Conservation (phyloP, 768 basidiomycete genomes). For the Suillus weaverae region DNA sequence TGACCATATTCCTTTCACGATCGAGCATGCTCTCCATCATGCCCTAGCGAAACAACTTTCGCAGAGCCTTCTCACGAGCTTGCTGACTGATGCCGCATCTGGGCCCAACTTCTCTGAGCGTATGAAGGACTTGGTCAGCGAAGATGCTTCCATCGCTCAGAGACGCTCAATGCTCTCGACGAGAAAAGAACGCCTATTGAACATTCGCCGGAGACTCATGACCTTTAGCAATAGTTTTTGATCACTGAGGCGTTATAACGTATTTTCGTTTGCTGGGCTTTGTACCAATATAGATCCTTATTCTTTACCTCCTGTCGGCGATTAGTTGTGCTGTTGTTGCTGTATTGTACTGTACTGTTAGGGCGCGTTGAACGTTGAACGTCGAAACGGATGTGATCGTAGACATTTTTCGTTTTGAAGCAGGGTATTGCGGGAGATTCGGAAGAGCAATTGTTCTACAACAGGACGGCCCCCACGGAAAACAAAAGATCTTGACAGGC, state of each 20-base stretch:
- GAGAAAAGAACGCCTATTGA: constrained; percentile 37
- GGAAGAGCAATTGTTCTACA: neutral
- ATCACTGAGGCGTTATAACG: neutral
- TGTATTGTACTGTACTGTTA: neutral
- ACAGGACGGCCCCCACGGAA: too few relatives aligned
- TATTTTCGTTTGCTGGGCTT: neutral
- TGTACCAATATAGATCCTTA: neutral
- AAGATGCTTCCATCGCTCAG: constrained; percentile 41
- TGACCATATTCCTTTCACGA: constrained; percentile 52
- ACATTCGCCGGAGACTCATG: constrained; percentile 37
- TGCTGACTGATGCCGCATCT: constrained; percentile 25
- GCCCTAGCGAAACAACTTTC: constrained; percentile 38
- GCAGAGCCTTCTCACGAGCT: constrained; percentile 33
- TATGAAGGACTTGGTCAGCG: constrained; percentile 43
- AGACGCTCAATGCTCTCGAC: constrained; percentile 36
- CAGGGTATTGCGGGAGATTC: neutral
- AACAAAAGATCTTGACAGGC: neutral
- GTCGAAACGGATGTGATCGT: constrained; percentile 8
- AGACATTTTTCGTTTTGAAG: neutral
- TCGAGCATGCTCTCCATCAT: constrained; percentile 47
- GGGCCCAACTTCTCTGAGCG: constrained; percentile 23
- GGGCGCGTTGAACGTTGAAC: too few relatives aligned
- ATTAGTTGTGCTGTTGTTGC: neutral
- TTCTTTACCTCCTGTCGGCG: neutral
- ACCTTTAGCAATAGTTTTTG: constrained; percentile 20